A percentile compares a stretch with the other conserved stretches of the same genome.
phyloP scores from a whole-genome alignment of 805 yeast species.

The Tetrapisispora iriomotensis region DNA sequence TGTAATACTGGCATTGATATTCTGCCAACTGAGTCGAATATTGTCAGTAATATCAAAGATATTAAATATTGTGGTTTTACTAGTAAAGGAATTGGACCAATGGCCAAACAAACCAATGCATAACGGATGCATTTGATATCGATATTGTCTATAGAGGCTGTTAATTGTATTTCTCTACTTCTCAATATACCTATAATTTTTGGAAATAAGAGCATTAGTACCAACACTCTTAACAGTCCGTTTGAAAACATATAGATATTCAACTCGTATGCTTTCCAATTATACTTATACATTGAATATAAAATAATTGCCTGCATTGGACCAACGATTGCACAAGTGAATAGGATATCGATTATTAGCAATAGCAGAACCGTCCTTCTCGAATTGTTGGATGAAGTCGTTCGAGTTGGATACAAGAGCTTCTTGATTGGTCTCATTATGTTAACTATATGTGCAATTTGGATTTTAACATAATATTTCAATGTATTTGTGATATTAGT shows the following conservation, averaged over 20 bases:
- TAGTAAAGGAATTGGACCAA: conserved; percentile 31
- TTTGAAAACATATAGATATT: conserved; percentile 46
- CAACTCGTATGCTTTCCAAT: conserved; percentile 44
- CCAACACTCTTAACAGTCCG: conserved; percentile 41
- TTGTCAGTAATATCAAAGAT: conserved; percentile 21
- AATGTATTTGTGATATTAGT: too few species aligned
- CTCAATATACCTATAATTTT: conserved; percentile 32
- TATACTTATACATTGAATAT: conserved; percentile 42
- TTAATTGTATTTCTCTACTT: conserved; percentile 28
- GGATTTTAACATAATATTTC: too few species aligned
- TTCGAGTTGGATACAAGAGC: conserved; percentile 42
- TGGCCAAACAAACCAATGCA: conserved; percentile 29
- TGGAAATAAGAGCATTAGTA: conserved; percentile 45
- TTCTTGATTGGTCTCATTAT: conserved; percentile 28
- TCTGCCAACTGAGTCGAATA: conserved; percentile 39
- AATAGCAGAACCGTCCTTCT: conserved; percentile 38
- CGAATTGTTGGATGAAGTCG: not conserved
- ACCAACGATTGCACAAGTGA: conserved; percentile 33
- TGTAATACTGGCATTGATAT: conserved; percentile 49
- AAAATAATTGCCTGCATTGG: conserved; percentile 36
- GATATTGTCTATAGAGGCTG: conserved; percentile 40
- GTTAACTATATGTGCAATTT: not conserved
- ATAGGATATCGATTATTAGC: conserved; percentile 37
- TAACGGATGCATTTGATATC: conserved; percentile 34
- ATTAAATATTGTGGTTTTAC: conserved; percentile 20